These are phyloP conservation scores for Xerocomellus intermedius DNA, from an alignment of 768 basidiomycete genomes.

Conservation along the genomic window DNA sequence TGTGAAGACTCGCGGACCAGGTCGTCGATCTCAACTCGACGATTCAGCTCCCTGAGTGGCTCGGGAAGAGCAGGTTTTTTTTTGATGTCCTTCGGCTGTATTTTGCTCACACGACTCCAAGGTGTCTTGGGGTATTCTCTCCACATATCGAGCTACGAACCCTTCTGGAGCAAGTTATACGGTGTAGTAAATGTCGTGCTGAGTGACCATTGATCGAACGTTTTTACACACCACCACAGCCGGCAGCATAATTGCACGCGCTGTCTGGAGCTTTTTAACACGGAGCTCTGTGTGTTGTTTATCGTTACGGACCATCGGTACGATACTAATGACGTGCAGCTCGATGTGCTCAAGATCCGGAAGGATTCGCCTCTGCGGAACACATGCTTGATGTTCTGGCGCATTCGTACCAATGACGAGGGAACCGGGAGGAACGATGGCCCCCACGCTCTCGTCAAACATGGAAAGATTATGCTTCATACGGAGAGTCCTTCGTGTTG, in stretches of 20 bases:
- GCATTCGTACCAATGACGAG: conserved; percentile 48
- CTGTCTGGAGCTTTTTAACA: conserved; percentile 47
- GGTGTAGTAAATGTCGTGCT: not conserved
- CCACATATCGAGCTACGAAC: conserved; percentile 48
- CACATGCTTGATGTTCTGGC: conserved; percentile 43
- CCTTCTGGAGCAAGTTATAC: conserved; percentile 46
- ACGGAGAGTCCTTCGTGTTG: conserved; percentile 38
- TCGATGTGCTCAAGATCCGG: conserved; percentile 31
- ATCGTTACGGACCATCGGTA: not conserved
- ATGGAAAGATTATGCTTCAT: conserved; percentile 42
- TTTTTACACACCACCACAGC: conserved; percentile 59
- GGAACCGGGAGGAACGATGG: conserved; percentile 45
- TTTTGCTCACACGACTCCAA: conserved; percentile 19
- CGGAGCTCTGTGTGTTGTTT: conserved; percentile 37
- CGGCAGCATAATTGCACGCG: conserved; percentile 50
- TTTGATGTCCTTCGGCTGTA: not conserved
- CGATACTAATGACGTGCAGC: conserved; percentile 2
- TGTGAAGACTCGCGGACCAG: conserved; percentile 79
- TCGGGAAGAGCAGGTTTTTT: conserved; percentile 58
- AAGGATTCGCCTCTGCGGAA: conserved; percentile 50
- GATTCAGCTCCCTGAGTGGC: conserved; percentile 39
- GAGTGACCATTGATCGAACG: conserved; percentile 36
- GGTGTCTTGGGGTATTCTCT: conserved; percentile 50
- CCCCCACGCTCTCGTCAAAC: conserved; percentile 50
- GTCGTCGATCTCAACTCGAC: conserved; percentile 94